phyloP scores from a whole-genome alignment of 495 filamentous ascomycete genomes.

The Glutinoglossum americanum region DNA sequence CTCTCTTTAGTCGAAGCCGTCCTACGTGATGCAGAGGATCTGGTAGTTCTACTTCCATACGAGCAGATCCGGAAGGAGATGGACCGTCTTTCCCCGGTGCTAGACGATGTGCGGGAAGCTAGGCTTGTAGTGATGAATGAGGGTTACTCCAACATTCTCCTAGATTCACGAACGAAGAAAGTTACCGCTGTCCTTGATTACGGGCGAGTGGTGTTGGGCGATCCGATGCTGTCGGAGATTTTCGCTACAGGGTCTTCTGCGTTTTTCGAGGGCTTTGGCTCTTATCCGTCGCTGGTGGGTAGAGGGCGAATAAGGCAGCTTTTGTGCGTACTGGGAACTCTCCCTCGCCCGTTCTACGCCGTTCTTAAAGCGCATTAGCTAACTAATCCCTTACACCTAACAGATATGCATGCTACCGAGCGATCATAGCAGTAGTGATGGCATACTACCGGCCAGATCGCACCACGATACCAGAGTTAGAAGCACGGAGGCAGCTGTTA shows the following conservation, averaged over 20 bases:
- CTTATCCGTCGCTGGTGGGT: neutral
- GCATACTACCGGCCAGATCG: neutral
- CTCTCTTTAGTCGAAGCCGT: constrained; percentile 1
- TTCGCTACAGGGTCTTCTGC: neutral
- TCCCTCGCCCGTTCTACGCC: neutral
- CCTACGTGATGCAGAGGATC: constrained; percentile 3
- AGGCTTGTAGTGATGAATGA: neutral
- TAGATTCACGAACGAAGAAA: neutral
- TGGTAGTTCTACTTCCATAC: constrained; percentile 2
- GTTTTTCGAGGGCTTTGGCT: constrained; percentile 1
- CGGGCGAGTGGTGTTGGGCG: neutral
- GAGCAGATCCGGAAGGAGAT: constrained; percentile 2
- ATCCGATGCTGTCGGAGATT: neutral
- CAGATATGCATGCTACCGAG: constrained; percentile 2
- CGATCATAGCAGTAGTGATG: neutral
- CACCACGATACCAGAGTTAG: neutral
- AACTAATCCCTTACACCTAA: neutral
- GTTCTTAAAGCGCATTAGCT: neutral
- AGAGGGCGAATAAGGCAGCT: neutral
- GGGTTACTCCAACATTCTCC: neutral
- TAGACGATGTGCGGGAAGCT: neutral
- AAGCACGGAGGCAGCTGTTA: neutral
- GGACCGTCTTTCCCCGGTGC: neutral
- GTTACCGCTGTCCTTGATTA: neutral
- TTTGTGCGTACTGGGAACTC: neutral